phyloP scores from a whole-genome alignment of 345 rosid genomes.

The Toxicodendron radicans region DNA sequence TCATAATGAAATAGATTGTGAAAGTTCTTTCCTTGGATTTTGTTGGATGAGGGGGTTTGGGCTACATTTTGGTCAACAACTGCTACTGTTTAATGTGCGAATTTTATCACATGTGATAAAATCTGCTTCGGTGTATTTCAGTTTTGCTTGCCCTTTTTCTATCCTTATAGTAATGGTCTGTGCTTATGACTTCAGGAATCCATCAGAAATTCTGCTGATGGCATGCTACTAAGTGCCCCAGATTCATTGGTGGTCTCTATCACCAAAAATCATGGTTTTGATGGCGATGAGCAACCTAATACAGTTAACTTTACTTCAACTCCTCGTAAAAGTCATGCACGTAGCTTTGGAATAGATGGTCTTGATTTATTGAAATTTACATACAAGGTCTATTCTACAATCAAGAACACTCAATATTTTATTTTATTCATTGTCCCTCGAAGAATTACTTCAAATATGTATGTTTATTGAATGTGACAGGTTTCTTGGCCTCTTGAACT shows the following conservation, averaged over 20 bases:
- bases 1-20: not conserved
- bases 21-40: conserved; percentile 9
- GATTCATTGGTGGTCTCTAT: conserved; percentile 79
- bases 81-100: not conserved
- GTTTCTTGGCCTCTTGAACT: conserved; percentile 99
- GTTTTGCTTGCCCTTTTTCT: conserved; percentile 13
- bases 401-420: conserved; percentile 16
- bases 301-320: conserved; percentile 43
- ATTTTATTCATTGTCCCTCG: conserved; percentile 11
- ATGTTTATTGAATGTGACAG: conserved; percentile 37
- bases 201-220: conserved; percentile 90
- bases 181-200: conserved; percentile 65
- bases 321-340: conserved; percentile 44
- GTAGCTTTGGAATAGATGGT: conserved; percentile 70
- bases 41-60: conserved; percentile 1
- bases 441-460: conserved; percentile 14
- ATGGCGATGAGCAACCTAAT: conserved; percentile 55
- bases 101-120: not conserved
- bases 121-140: not conserved
- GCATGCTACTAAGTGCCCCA: conserved; percentile 71
- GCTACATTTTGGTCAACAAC: not conserved
- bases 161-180: conserved; percentile 3
- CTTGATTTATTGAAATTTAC: conserved; percentile 79
- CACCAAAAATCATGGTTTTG: conserved; percentile 49
- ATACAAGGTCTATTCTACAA: conserved; percentile 58